These are phyloP conservation scores for Xerocomellus chrysenteron DNA, from an alignment of 768 basidiomycete species.

Conservation along the genomic window DNA sequence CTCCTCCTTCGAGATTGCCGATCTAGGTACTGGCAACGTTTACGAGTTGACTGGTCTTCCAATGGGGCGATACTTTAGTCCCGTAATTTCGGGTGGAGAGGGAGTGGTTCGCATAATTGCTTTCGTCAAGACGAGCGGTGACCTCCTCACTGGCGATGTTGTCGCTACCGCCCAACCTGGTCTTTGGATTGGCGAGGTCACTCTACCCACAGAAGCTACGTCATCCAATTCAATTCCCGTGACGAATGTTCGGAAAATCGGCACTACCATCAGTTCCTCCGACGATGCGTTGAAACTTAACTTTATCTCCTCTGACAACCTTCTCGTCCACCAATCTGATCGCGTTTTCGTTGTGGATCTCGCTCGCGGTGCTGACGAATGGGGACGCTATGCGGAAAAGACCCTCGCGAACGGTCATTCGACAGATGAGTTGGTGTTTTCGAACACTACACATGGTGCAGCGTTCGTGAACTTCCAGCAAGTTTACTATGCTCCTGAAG, in stretches of 20 bases:
- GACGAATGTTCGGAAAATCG: constrained; percentile 48
- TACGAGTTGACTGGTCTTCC: constrained; percentile 58
- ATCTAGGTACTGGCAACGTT: constrained; percentile 42
- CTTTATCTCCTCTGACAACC: constrained; percentile 55
- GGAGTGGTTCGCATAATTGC: constrained; percentile 50
- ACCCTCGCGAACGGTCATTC: constrained; percentile 54
- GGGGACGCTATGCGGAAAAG: constrained; percentile 47
- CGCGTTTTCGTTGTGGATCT: constrained; percentile 54
- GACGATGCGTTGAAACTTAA: constrained; percentile 48
- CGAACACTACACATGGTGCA: constrained; percentile 40
- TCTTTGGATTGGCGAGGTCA: constrained; percentile 62
- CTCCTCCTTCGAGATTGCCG: constrained; percentile 63
- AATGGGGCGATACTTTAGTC: constrained; percentile 63
- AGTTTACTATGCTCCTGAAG: constrained; percentile 55
- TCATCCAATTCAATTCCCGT: constrained; percentile 37
- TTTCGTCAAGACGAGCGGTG: constrained; percentile 63
- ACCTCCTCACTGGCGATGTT: constrained; percentile 57
- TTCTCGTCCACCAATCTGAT: constrained; percentile 59
- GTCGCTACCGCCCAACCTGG: constrained; percentile 64
- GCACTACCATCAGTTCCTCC: constrained; percentile 46
- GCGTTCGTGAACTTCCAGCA: constrained; percentile 73
- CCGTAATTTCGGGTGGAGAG: constrained; percentile 47
- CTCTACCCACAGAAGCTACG: constrained; percentile 39
- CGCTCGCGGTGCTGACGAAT: constrained; percentile 41
- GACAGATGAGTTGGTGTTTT: constrained; percentile 56